Conservation (phyloP, 2,329 filamentous ascomycete species). For the Ramularia collo-cygni region DNA sequence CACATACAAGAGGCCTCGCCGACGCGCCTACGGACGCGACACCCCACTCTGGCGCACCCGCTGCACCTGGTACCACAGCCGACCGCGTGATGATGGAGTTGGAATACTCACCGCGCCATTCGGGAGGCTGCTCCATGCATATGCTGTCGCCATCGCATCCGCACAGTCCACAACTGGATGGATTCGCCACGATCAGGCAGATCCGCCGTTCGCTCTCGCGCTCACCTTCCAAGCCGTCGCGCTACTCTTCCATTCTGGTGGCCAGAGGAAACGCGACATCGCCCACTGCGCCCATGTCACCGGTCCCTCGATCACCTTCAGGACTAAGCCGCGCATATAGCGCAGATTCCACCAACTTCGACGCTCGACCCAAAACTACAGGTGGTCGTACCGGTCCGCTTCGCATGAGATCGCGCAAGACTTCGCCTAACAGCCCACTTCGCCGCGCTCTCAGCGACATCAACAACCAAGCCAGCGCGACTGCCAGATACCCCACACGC, state of each 20-base stretch:
- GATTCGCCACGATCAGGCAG: constrained; percentile 72
- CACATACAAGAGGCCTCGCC: too few relatives aligned
- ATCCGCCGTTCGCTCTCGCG: constrained; percentile 81
- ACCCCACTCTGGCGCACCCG: constrained; percentile 2
- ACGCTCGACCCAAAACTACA: constrained; percentile 43
- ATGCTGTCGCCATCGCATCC: constrained; percentile 69
- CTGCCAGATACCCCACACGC: constrained; percentile 44
- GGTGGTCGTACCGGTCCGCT: constrained; percentile 20
- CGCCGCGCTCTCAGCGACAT: constrained; percentile 69
- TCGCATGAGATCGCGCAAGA: constrained; percentile 52
- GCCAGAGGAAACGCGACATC: constrained; percentile 39
- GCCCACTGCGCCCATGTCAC: constrained; percentile 28
- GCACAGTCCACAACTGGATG: constrained; percentile 58
- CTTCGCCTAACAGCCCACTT: constrained; percentile 72
- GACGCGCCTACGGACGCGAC: too few relatives aligned
- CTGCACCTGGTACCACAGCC: constrained; percentile 3
- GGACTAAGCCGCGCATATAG: constrained; percentile 40
- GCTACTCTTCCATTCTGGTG: constrained; percentile 57
- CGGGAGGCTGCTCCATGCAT: constrained; percentile 68
- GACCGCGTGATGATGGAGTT: constrained; percentile 37
- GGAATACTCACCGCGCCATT: constrained; percentile 45
- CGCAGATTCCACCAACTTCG: constrained; percentile 28
- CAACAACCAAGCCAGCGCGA: constrained; percentile 63
- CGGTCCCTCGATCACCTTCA: constrained; percentile 33
- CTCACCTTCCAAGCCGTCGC: constrained; percentile 76